A percentile compares a stretch with the other conserved stretches of the same genome.
Conservation (phyloP, 345 rosid species). For the Rhodamnia rubescens region DNA sequence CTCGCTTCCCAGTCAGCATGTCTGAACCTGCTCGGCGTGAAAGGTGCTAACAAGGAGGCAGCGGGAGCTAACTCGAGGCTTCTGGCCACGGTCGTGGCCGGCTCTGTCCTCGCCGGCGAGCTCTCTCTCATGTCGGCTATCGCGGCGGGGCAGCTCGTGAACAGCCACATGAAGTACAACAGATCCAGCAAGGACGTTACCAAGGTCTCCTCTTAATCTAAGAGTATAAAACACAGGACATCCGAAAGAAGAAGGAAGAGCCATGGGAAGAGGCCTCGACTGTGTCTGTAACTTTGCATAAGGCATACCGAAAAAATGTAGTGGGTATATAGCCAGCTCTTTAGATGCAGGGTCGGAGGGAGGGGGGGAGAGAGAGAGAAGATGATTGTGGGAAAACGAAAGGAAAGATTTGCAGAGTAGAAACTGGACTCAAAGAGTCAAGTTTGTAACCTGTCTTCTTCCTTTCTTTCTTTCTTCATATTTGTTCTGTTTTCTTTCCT, state of each 20-base stretch:
- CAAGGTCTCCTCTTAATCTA: conserved; percentile 3
- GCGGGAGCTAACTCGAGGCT: conserved; percentile 48
- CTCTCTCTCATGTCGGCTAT: conserved; percentile 67
- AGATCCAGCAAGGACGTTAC: conserved; percentile 45
- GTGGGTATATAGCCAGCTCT: background rate
- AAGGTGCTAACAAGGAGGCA: conserved; percentile 45
- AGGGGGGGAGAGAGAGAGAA: background rate
- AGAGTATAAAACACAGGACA: background rate
- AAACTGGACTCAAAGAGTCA: background rate
- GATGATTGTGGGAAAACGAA: background rate
- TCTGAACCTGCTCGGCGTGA: conserved; percentile 54
- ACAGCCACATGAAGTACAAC: conserved; percentile 68
- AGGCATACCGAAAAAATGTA: background rate
- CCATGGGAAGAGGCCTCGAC: background rate
- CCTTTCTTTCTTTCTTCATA: background rate
- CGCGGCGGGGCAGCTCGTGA: conserved; percentile 63
- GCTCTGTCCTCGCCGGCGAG: conserved; percentile 62
- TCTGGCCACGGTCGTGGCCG: conserved; percentile 51
- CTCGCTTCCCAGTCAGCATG: conserved; percentile 76
- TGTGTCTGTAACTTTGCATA: background rate
- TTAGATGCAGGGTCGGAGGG: background rate
- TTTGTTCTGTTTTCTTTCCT: background rate
- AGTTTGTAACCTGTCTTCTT: background rate
- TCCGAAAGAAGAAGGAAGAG: background rate
- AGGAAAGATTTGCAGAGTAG: background rate